phyloP scores from a whole-genome alignment of 2,329 filamentous ascomycete genomes.

The Apiospora saccharicola region DNA sequence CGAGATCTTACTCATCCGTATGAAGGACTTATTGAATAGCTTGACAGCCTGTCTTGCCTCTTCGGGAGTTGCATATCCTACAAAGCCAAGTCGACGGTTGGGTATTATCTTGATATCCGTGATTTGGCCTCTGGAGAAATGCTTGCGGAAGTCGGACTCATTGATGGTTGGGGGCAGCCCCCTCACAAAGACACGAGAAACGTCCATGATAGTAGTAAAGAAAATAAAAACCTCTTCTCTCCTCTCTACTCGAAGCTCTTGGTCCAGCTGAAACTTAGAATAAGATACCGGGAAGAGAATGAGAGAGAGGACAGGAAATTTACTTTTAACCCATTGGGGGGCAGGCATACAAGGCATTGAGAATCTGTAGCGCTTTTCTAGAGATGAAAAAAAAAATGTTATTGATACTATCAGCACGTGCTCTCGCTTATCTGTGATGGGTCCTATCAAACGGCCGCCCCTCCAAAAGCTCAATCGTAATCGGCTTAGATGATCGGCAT shows the following conservation, averaged over 20 bases:
- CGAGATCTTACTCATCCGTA: constrained; percentile 92
- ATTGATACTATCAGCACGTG: constrained; percentile 6
- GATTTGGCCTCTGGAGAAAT: constrained; percentile 81
- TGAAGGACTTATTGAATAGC: constrained; percentile 95
- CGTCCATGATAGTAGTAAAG: constrained; percentile 53
- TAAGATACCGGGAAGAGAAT: neutral
- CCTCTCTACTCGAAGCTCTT: constrained; percentile 18
- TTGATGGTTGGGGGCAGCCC: constrained; percentile 85
- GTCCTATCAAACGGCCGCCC: constrained; percentile 4
- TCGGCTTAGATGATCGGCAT: neutral
- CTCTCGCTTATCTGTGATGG: neutral
- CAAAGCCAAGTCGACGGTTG: constrained; percentile 90
- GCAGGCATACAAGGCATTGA: neutral
- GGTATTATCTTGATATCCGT: constrained; percentile 94
- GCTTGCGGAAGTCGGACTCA: constrained; percentile 85
- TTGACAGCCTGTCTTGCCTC: constrained; percentile 85
- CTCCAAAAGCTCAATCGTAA: neutral
- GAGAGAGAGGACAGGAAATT: constrained; percentile 19
- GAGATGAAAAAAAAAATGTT: constrained; percentile 8
- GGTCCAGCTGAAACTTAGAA: neutral
- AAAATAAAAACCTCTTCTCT: constrained; percentile 19
- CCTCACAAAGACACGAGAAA: constrained; percentile 80
- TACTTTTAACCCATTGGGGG: constrained; percentile 13
- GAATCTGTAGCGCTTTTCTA: neutral
- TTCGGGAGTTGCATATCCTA: constrained; percentile 86